These are phyloP conservation scores for Thymus quinquecostatus DNA, from an alignment of 257 asterid species.

Conservation along the genomic window DNA sequence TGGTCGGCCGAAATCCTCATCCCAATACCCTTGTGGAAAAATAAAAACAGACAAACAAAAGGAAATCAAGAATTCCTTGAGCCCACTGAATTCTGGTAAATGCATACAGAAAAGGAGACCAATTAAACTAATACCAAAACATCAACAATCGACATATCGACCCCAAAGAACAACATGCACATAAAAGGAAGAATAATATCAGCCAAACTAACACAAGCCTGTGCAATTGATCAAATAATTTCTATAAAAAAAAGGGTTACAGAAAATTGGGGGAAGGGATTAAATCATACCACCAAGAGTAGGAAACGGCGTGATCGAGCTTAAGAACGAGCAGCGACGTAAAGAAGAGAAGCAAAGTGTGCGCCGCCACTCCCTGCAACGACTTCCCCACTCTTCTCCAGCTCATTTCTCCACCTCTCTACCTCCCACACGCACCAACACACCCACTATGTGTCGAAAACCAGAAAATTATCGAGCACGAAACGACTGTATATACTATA, in stretches of 20 bases:
- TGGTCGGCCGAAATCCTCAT: conserved; percentile 1
- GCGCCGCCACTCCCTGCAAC: conserved; percentile 82
- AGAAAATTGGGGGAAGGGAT: not conserved
- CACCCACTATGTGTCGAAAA: conserved; percentile 23
- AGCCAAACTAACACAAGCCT: not conserved
- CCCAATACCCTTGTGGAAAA: conserved; percentile 1
- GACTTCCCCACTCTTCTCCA: conserved; percentile 95
- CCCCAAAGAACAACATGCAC: conserved; percentile 18
- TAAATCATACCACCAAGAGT: conserved; percentile 86
- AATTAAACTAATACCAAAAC: conserved; percentile 17
- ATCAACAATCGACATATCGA: not conserved
- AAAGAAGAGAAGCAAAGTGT: conserved; percentile 64
- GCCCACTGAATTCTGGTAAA: conserved; percentile 12
- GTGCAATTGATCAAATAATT: not conserved
- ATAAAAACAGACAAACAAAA: conserved; percentile 10
- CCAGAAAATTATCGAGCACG: conserved; percentile 9
- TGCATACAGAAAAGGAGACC: not conserved
- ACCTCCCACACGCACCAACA: conserved; percentile 30
- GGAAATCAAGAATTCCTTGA: not conserved
- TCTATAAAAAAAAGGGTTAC: not conserved
- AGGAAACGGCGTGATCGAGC: conserved; percentile 68
- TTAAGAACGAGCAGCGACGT: conserved; percentile 78
- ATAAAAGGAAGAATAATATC: not conserved
- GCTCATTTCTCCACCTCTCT: conserved; percentile 57
- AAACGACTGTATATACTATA: not conserved